These are phyloP conservation scores for Rubia balearica DNA, from an alignment of 305 asterid species.

Conservation along the genomic window DNA sequence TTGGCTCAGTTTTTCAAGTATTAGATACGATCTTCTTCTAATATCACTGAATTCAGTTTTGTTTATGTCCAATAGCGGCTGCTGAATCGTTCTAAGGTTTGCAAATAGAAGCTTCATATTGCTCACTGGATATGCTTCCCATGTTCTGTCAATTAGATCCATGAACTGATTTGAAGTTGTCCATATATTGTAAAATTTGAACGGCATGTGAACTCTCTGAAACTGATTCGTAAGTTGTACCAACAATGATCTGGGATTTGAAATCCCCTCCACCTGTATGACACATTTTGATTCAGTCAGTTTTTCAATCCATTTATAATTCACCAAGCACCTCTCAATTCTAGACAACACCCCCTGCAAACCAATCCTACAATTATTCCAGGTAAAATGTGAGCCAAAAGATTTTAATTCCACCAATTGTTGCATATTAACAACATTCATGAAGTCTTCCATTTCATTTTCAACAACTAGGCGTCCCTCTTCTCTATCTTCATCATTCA, in stretches of 20 bases:
- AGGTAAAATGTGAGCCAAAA: too few species aligned
- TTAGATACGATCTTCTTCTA: not conserved
- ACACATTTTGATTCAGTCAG: too few species aligned
- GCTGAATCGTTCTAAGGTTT: not conserved
- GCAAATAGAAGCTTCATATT: not conserved
- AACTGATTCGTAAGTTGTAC: too few species aligned
- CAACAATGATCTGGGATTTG: not conserved
- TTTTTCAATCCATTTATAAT: too few species aligned
- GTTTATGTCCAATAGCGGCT: not conserved
- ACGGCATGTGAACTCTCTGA: not conserved
- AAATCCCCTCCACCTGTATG: conserved; percentile 5
- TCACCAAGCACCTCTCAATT: conserved; percentile 23
- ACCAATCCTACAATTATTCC: too few species aligned
- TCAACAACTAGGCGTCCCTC: too few species aligned
- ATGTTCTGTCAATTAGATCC: too few species aligned
- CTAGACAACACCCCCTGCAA: conserved; percentile 19
- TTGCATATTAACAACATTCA: too few species aligned
- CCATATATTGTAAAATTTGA: not conserved
- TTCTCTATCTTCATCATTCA: too few species aligned
- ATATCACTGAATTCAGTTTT: not conserved
- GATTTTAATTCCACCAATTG: too few species aligned
- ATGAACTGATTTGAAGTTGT: not conserved
- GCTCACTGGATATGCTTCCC: not conserved
- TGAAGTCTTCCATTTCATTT: too few species aligned
- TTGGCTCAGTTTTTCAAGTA: not conserved